A percentile compares a stretch with the other conserved stretches of the same genome.
These are phyloP conservation scores for Boletus huronensis DNA, from an alignment of 768 basidiomycete species.

Conservation along the genomic window DNA sequence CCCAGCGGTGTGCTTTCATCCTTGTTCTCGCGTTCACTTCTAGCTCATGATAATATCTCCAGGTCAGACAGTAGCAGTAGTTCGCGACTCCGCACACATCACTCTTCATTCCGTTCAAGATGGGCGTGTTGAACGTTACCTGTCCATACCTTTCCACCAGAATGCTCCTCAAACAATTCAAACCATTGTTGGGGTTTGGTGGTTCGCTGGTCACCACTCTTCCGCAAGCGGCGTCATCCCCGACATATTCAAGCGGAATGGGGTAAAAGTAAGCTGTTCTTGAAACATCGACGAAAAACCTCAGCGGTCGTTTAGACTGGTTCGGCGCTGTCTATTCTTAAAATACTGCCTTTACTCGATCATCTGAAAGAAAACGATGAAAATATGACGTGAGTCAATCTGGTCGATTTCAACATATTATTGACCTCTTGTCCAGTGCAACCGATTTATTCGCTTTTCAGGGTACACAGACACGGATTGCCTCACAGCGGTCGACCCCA, in stretches of 20 bases:
- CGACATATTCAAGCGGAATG: conserved; percentile 70
- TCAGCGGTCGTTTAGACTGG: conserved; percentile 53
- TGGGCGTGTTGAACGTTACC: conserved; percentile 51
- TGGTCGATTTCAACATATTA: conserved; percentile 4
- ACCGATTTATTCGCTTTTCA: conserved; percentile 82
- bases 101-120: conserved; percentile 78
- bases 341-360: conserved; percentile 68
- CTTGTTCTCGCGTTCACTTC: not conserved
- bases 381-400: conserved; percentile 54
- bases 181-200: conserved; percentile 60
- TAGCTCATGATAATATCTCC: conserved; percentile 7
- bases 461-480: conserved; percentile 53
- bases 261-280: conserved; percentile 51
- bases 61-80: conserved; percentile 71
- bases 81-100: conserved; percentile 64
- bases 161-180: conserved; percentile 12
- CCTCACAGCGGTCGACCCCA: conserved; percentile 47
- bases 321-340: conserved; percentile 68
- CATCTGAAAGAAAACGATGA: conserved; percentile 63
- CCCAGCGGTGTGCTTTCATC: conserved; percentile 59
- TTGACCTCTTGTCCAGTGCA: conserved; percentile 44
- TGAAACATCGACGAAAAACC: not conserved
- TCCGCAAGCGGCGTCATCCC: conserved; percentile 48
- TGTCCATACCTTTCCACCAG: conserved; percentile 35
- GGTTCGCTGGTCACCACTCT: conserved; percentile 56